Base-by-base conservation (phyloP, 805 yeast genomes). In the Yarrowia divulgata region DNA sequence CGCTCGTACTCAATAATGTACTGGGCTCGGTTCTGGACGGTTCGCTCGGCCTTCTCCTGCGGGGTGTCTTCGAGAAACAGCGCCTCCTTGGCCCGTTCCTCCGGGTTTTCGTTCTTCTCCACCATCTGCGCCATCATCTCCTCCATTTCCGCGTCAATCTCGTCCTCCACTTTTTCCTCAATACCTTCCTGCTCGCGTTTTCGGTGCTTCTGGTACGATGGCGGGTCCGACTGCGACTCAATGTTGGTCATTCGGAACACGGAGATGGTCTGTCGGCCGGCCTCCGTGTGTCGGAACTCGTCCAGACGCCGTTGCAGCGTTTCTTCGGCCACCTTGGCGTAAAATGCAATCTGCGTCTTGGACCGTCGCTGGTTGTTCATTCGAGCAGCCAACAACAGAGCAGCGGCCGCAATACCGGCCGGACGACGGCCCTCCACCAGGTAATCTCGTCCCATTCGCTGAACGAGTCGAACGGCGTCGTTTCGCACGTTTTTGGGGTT, bases 391-490 rank as follows among this genome's bases (percentile, higher is more conserved):
- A 95, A 80, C 55, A 96, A 77, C 1, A 95, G 82, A 79, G 98
- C 93, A 0, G 99, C 99, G 29, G 98, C 99, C 0, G 99, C 99
- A 68, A 95, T 87, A 74, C 99, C 99, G 0, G 99, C 98, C 0
- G 99, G 99, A 71, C 98, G 84, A 76, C 99, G 85, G 34, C 99
- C 99, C 79, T 92, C 97, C 77, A 89, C 91, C 73, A 95, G 90
- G 98, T 98, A 95, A 75, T 95, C 98, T 52, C 87, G 86, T 14
- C 93, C 84, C 99, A 95, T 95, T 73, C 97, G 83, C 75, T 87
- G 91, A 0, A 97, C 97, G 29, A 95, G 80, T 74, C 88, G 86
- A 8, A 88, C 88, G 0, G 99, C 98, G 78, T 95, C 99, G 71
- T 85, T 85, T 55, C 91, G 88, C 14, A 95, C 97, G 73, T 88